Conservation (phyloP, 2,329 filamentous ascomycete species). For the Chaetomium globosum region DNA sequence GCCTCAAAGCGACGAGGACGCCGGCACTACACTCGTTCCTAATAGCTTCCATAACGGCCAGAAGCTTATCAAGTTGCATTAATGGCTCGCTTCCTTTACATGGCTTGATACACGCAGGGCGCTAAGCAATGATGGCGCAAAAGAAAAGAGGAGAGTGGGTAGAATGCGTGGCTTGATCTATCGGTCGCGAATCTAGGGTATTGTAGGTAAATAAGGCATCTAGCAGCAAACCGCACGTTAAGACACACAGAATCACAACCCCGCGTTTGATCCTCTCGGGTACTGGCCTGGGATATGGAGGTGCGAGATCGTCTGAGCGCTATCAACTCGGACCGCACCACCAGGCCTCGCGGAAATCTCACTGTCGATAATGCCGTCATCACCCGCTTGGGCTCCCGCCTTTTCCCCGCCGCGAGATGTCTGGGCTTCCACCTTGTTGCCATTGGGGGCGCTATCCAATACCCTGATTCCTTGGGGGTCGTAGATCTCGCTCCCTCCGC, state of each 20-base stretch:
- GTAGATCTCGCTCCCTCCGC: not conserved
- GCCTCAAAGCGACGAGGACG: not conserved
- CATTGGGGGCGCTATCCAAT: not conserved
- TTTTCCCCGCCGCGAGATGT: not conserved
- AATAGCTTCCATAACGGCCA: too few species aligned
- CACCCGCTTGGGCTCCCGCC: not conserved
- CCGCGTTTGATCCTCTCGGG: conserved; percentile 45
- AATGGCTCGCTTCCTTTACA: not conserved
- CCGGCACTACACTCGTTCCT: not conserved
- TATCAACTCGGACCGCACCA: conserved; percentile 43
- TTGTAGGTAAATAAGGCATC: not conserved
- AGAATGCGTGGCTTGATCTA: not conserved
- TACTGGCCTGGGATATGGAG: conserved; percentile 72
- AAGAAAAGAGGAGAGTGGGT: too few species aligned
- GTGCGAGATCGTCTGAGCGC: conserved; percentile 62
- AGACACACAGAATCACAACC: conserved; percentile 12
- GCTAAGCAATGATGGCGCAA: not conserved
- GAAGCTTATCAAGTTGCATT: not conserved
- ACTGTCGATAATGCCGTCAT: not conserved
- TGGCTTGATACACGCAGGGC: not conserved
- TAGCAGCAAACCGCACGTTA: not conserved
- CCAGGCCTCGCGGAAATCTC: conserved; percentile 23
- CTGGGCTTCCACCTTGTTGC: not conserved
- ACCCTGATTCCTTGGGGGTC: not conserved
- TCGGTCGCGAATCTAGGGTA: not conserved